Percentiles rank a stretch among this genome's conserved stretches.
phyloP scores from a whole-genome alignment of 73 alveolate species.

The Paramecium caudatum region DNA sequence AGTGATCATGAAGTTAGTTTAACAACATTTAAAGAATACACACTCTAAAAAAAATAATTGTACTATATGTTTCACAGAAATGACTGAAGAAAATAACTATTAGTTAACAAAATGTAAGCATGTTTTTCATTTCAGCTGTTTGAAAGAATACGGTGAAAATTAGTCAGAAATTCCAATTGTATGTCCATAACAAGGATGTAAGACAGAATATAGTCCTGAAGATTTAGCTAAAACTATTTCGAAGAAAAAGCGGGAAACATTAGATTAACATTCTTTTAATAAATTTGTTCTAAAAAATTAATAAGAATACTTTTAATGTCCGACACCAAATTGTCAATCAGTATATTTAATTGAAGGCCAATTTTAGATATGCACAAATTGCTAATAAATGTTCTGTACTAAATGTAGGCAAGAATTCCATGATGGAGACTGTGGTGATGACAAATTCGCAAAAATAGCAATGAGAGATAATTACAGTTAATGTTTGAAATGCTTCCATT shows the following conservation, averaged over 20 bases:
- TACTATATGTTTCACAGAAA: no score
- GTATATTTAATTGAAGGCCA: constrained; percentile 4
- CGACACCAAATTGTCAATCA: background rate
- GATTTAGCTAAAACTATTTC: no score
- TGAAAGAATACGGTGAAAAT: background rate
- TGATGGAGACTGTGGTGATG: constrained; percentile 19
- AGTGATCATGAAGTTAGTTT: no score
- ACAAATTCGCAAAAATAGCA: background rate
- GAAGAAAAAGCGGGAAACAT: no score
- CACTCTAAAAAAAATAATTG: no score
- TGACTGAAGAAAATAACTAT: no score
- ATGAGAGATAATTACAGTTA: background rate
- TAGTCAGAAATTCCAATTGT: background rate
- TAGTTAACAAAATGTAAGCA: background rate
- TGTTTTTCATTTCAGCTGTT: background rate
- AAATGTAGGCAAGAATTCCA: background rate
- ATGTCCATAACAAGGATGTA: background rate
- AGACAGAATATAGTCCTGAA: background rate
- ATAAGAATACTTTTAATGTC: background rate
- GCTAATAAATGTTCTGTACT: constrained; percentile 8
- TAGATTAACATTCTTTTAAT: no score
- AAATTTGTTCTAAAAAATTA: background rate
- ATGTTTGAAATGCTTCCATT: background rate
- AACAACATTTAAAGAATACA: no score
- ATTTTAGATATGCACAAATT: background rate